A percentile compares a stretch with the other conserved stretches of the same genome.
These are phyloP conservation scores for Yamadazyma atmosphaerica DNA, from an alignment of 1,139 yeast genomes.

Conservation along the genomic window DNA sequence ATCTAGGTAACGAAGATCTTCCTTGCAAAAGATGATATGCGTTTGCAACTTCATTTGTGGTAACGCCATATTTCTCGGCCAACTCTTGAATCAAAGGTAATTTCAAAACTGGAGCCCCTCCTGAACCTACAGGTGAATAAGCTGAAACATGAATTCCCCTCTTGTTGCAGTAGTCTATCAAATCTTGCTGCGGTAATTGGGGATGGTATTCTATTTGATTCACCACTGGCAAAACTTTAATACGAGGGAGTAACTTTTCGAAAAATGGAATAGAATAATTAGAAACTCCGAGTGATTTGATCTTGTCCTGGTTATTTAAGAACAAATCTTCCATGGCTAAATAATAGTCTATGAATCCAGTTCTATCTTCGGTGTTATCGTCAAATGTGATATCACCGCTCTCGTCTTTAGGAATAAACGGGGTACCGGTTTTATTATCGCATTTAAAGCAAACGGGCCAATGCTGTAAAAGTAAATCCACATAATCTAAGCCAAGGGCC, in stretches of 20 bases:
- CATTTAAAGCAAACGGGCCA: constrained; percentile 49
- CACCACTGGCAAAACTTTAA: constrained; percentile 30
- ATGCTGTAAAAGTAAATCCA: constrained; percentile 57
- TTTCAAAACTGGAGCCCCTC: constrained; percentile 37
- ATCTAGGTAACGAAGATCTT: constrained; percentile 33
- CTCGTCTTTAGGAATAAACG: constrained; percentile 30
- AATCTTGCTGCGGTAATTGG: constrained; percentile 39
- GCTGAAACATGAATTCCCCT: constrained; percentile 30
- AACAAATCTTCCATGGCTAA: constrained; percentile 43
- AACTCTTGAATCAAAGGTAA: constrained; percentile 28
- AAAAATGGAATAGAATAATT: constrained; percentile 32
- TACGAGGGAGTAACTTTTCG: constrained; percentile 26
- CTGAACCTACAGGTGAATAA: constrained; percentile 37
- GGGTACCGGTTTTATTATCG: constrained; percentile 34
- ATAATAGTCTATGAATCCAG: constrained; percentile 46
- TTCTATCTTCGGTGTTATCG: constrained; percentile 34
- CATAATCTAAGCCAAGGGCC: constrained; percentile 51
- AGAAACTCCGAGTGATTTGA: constrained; percentile 33
- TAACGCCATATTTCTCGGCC: constrained; percentile 32
- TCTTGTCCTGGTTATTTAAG: constrained; percentile 24
- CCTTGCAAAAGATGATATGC: constrained; percentile 37
- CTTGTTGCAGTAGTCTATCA: constrained; percentile 26
- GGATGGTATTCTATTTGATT: constrained; percentile 43
- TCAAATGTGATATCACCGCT: constrained; percentile 42
- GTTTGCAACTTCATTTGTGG: constrained; percentile 31